Percentiles rank a stretch among this genome's conserved stretches.
Evolutionary conservation across 2,329 filamentous ascomycete genomes (phyloP).

Genomic region (Chalaropsis ovoidea): DNA sequence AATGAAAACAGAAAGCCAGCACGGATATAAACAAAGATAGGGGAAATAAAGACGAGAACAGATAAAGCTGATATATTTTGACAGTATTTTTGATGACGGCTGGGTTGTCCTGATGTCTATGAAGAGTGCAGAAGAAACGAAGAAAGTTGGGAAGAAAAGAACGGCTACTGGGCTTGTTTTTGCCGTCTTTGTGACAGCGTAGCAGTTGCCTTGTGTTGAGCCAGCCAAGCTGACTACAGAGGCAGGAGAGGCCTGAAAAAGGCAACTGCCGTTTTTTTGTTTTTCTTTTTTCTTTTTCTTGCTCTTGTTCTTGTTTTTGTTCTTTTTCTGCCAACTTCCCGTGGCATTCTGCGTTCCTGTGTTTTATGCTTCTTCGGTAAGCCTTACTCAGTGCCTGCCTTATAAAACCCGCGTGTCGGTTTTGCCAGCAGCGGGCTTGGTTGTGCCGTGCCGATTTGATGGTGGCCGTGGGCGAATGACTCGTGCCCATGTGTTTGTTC

Average conservation of each 20-base stretch:
- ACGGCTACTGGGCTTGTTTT: neutral
- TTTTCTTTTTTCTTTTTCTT: no score
- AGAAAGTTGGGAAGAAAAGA: neutral
- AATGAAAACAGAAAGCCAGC: neutral
- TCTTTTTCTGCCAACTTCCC: neutral
- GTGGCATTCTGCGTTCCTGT: neutral
- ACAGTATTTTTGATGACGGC: no score
- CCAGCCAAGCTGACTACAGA: no score
- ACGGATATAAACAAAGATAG: neutral
- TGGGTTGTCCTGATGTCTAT: no score
- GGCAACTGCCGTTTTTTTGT: neutral
- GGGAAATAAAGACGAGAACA: neutral
- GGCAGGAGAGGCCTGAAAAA: neutral
- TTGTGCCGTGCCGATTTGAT: neutral
- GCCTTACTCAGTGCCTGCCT: no score
- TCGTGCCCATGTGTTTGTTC: no score
- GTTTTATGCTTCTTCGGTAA: neutral
- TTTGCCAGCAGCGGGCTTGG: neutral
- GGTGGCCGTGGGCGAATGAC: no score
- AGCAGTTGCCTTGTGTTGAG: slow-evolving; percentile 5
- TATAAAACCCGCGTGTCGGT: neutral
- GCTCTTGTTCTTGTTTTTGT: no score
- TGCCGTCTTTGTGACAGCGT: slow-evolving; percentile 1
- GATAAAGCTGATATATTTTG: no score
- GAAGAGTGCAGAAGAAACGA: neutral